These are phyloP conservation scores for Phyllosticta citribraziliensis DNA, from an alignment of 2,329 filamentous ascomycete genomes.

Conservation along the genomic window DNA sequence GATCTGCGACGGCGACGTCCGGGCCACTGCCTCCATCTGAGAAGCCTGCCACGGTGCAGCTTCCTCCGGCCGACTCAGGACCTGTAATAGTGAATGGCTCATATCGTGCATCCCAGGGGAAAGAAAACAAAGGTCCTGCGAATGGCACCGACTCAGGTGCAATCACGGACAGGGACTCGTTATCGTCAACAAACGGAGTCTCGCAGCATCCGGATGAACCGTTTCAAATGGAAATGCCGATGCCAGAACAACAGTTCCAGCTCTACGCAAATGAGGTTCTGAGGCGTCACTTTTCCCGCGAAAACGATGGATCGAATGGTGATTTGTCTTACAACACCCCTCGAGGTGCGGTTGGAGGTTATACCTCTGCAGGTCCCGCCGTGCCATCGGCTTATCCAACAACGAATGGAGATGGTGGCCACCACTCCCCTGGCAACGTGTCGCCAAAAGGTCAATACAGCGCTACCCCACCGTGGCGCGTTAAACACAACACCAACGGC, in stretches of 20 bases:
- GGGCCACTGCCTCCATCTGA: slow-evolving; percentile 13
- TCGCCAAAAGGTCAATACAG: slow-evolving; percentile 17
- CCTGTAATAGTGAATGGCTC: slow-evolving; percentile 33
- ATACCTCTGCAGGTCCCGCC: not conserved
- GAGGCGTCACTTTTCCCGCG: slow-evolving; percentile 4
- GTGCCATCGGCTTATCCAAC: not conserved
- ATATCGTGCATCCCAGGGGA: slow-evolving; percentile 13
- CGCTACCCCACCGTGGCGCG: slow-evolving; percentile 20
- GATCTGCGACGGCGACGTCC: not conserved
- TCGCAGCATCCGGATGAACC: slow-evolving; percentile 3
- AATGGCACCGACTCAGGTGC: slow-evolving; percentile 1
- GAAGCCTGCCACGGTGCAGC: slow-evolving; percentile 15
- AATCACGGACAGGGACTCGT: slow-evolving; percentile 1
- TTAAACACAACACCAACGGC: slow-evolving; percentile 21
- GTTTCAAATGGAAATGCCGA: slow-evolving; percentile 15
- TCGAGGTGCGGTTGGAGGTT: not conserved
- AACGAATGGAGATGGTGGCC: slow-evolving; percentile 16
- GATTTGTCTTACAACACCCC: not conserved
- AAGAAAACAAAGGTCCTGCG: not conserved
- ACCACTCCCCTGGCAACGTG: slow-evolving; percentile 17
- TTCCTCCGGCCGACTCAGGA: slow-evolving; percentile 21
- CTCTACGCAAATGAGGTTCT: slow-evolving; percentile 22
- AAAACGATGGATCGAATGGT: not conserved
- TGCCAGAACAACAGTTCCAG: slow-evolving; percentile 22
- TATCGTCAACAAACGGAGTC: not conserved